Conservation (phyloP, 1,284 basidiomycete genomes). For the Gomphus sp. region DNA sequence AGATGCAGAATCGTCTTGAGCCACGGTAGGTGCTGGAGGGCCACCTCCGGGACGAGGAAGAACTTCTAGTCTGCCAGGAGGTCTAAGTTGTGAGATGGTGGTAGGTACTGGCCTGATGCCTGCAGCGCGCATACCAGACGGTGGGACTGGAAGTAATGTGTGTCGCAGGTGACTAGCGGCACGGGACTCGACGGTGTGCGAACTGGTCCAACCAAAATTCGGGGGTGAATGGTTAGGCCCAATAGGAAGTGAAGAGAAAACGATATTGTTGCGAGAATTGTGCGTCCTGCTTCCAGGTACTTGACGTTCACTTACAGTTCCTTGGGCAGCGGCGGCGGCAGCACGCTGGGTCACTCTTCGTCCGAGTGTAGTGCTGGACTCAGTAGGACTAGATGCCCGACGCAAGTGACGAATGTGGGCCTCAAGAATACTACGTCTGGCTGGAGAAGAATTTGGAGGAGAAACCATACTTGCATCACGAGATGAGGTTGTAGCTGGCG, state of each 20-base stretch:
- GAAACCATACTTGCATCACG: neutral
- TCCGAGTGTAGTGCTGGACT: conserved; percentile 37
- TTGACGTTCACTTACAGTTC: conserved; percentile 2
- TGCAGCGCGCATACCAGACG: neutral
- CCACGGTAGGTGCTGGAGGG: neutral
- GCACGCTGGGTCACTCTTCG: conserved; percentile 41
- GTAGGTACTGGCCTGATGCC: neutral
- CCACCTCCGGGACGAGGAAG: neutral
- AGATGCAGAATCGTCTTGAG: neutral
- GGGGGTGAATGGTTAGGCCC: neutral
- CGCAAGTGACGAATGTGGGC: conserved; percentile 6
- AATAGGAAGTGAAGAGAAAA: conserved; percentile 1
- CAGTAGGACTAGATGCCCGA: conserved; percentile 23
- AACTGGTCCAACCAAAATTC: neutral
- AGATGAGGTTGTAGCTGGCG: neutral
- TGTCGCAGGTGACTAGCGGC: conserved; percentile 6
- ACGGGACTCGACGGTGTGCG: conserved; percentile 1
- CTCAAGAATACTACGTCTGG: conserved; percentile 1
- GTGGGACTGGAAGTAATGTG: neutral
- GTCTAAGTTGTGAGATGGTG: neutral
- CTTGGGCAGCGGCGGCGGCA: conserved; percentile 21
- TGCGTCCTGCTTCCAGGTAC: neutral
- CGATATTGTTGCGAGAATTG: neutral
- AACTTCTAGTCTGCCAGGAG: neutral
- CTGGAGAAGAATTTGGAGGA: neutral